Evolutionary conservation across 495 filamentous ascomycete species (phyloP), one percentile per base, ranked within the genome.

Genomic region (Cudoniella acicularis): DNA sequence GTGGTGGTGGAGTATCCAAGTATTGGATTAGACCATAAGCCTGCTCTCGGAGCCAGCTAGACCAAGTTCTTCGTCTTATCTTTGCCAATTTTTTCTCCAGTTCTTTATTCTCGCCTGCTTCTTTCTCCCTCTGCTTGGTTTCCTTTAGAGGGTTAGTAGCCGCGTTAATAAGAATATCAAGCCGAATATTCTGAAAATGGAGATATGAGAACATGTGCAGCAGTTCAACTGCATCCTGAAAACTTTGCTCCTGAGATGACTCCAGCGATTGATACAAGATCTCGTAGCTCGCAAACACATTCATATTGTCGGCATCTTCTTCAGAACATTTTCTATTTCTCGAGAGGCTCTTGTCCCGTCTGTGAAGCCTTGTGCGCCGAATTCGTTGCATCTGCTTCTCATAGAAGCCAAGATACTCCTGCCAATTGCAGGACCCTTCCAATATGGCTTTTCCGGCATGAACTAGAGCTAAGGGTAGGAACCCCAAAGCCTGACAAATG

Each of bases 161-260:
- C 36, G 65, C 66, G 46, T 25, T 27, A 10, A 60, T 63, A 10
- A 73, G 48, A 20, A 69, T 59, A 42, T 73, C 69, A 13, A 75
- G n/a, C 0, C 65, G 60, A 21, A 75, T 72, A 40, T 72, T 65
- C 45, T 74, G 52, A 52, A 45, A 46, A 51, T 73, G 57, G 21
- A 74, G 59, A 57, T 69, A 76, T 1, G 70, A 69, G 45, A 77
- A 73, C 2, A 73, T 61, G 10, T 74, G 69, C 0, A 77, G 59
- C 10, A 77, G 48, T 45, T 77, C 25, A 3, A 74, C 24, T 0
- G 70, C 73, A 61, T 77, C 74, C 48, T 60, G 23, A 13, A 64
- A 62, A 6, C 42, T 36, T 26, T 58, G 22, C 0, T 50, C 60
- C 0, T 62, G 40, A 16, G 47, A 52, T 4, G 10, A 26, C 51